Evolutionary conservation across 345 rosid genomes (phyloP).

Genomic region (Gossypium raimondii): DNA sequence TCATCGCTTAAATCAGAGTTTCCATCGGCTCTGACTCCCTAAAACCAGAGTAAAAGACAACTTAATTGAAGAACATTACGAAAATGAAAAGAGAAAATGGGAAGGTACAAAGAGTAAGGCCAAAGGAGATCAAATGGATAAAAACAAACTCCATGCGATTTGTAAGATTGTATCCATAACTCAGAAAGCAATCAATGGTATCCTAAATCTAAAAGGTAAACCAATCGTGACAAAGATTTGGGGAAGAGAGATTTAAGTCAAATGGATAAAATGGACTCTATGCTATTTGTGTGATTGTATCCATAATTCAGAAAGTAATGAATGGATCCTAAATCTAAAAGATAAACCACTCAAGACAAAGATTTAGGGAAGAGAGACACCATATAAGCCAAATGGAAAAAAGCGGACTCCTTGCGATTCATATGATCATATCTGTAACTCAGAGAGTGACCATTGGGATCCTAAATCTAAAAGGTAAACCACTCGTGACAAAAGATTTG

Average conservation of each 20-base stretch:
- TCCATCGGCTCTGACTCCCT: constrained; percentile 85
- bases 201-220: background rate
- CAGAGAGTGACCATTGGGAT: background rate
- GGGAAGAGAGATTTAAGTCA: background rate
- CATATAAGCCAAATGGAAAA: background rate
- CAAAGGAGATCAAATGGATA: background rate
- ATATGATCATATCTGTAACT: background rate
- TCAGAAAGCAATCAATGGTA: too few relatives aligned
- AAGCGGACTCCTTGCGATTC: background rate
- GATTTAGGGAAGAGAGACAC: background rate
- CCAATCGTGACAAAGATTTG: background rate
- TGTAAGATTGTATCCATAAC: too few relatives aligned
- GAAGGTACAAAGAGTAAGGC: background rate
- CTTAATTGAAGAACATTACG: background rate
- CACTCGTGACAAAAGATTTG: too few relatives aligned
- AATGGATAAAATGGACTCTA: too few relatives aligned
- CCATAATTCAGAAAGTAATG: too few relatives aligned
- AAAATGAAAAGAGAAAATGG: background rate
- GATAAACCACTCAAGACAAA: too few relatives aligned
- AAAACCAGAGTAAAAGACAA: constrained; percentile 9
- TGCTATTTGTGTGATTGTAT: too few relatives aligned
- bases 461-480: background rate
- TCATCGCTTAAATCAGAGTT: constrained; percentile 56
- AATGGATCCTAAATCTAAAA: too few relatives aligned
- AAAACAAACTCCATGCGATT: too few relatives aligned